phyloP scores from a whole-genome alignment of 768 basidiomycete genomes.

The Termitomyces sp. region DNA sequence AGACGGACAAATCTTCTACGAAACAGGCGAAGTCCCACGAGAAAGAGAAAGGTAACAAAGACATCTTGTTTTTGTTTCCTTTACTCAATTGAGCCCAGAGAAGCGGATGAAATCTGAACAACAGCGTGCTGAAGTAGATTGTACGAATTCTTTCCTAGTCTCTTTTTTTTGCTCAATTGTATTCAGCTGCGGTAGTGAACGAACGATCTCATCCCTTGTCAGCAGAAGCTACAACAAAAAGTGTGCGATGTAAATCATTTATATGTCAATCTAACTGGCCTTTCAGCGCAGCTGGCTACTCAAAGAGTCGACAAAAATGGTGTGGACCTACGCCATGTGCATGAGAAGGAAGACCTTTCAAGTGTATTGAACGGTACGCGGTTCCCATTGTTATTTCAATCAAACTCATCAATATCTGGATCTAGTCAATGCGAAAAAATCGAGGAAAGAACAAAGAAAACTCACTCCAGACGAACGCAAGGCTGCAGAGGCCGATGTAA shows the following conservation, averaged over 20 bases:
- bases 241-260: neutral
- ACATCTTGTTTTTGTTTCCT: neutral
- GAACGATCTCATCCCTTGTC: neutral
- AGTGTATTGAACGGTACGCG: neutral
- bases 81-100: slow-evolving; percentile 1
- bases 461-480: slow-evolving; percentile 8
- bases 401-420: neutral
- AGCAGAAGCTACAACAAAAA: neutral
- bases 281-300: neutral
- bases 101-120: slow-evolving; percentile 3
- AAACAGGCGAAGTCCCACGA: neutral
- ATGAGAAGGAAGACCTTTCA: neutral
- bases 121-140: neutral
- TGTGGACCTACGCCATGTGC: neutral
- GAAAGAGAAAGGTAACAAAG: neutral
- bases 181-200: neutral
- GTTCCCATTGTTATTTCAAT: neutral
- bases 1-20: neutral
- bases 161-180: neutral
- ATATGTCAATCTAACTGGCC: neutral
- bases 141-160: neutral
- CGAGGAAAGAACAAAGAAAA: neutral
- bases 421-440: slow-evolving; percentile 2
- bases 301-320: neutral
- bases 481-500: slow-evolving; percentile 11